Percentiles rank a stretch among this genome's conserved stretches.
Evolutionary conservation across 2,329 filamentous ascomycete genomes (phyloP).

Genomic region (Epichloe brachyelytri): DNA sequence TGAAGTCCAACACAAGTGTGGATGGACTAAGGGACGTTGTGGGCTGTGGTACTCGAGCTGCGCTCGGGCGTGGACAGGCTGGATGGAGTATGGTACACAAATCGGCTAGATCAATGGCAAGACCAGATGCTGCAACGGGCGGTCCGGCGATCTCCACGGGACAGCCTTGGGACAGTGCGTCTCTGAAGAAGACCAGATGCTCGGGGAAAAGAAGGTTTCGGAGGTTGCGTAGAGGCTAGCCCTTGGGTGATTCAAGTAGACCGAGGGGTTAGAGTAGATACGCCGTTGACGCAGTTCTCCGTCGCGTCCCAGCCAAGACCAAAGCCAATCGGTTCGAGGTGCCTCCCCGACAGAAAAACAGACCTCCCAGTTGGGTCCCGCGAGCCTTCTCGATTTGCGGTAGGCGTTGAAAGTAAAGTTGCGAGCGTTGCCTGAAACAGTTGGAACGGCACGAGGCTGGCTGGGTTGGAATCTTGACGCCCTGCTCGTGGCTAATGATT

Average conservation of each 20-base stretch:
- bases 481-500: background rate
- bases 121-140: constrained; percentile 7
- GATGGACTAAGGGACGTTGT: background rate
- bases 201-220: constrained; percentile 1
- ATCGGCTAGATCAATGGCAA: constrained; percentile 9
- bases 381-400: background rate
- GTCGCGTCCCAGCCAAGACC: background rate
- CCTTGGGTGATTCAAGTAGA: background rate
- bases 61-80: constrained; percentile 10
- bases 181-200: background rate
- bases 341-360: background rate
- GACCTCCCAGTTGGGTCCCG: background rate
- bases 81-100: constrained; percentile 10
- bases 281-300: background rate
- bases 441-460: background rate
- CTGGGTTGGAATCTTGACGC: background rate
- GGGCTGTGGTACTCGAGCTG: constrained; percentile 3
- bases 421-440: constrained; percentile 1
- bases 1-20: constrained; percentile 6
- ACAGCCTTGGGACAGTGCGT: constrained; percentile 2
- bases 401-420: background rate
- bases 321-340: background rate
- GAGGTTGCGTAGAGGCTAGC: constrained; percentile 3
- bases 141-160: constrained; percentile 8
- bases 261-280: background rate